These are phyloP conservation scores for Hymenoscyphus occultus DNA, from an alignment of 2,329 filamentous ascomycete genomes.

Conservation along the genomic window DNA sequence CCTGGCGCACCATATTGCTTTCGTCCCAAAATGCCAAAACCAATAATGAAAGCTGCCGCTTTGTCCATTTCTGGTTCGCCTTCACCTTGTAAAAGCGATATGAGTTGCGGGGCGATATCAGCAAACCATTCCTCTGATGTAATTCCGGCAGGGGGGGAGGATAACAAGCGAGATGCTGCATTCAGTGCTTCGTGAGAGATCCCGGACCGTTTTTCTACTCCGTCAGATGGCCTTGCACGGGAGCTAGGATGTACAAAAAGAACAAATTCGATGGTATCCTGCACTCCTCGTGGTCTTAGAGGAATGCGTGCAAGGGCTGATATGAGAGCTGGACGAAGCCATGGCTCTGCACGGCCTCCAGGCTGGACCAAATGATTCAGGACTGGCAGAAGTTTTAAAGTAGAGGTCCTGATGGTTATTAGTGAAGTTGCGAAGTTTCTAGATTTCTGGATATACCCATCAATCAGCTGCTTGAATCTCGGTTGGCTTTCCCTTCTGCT, in stretches of 20 bases:
- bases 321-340: slow-evolving; percentile 57
- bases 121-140: slow-evolving; percentile 57
- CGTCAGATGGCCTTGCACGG: slow-evolving; percentile 21
- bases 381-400: slow-evolving; percentile 56
- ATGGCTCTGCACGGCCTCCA: slow-evolving; percentile 52
- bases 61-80: slow-evolving; percentile 56
- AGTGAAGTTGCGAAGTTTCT: slow-evolving; percentile 9
- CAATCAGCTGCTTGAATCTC: slow-evolving; percentile 27
- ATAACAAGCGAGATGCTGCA: slow-evolving; percentile 60
- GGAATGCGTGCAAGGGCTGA: slow-evolving; percentile 59
- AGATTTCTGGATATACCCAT: slow-evolving; percentile 22
- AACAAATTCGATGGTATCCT: slow-evolving; percentile 67
- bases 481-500: slow-evolving; percentile 18
- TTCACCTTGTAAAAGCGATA: slow-evolving; percentile 58
- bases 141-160: slow-evolving; percentile 55
- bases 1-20: slow-evolving; percentile 63
- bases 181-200: slow-evolving; percentile 68
- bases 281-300: slow-evolving; percentile 60
- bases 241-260: slow-evolving; percentile 60
- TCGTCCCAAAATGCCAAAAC: slow-evolving; percentile 64
- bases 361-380: slow-evolving; percentile 64
- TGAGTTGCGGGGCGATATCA: slow-evolving; percentile 58
- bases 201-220: slow-evolving; percentile 50
- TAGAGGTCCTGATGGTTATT: slow-evolving; percentile 38
- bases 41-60: slow-evolving; percentile 60